Conservation (phyloP, 2,329 filamentous ascomycete species). For the Trichoderma arundinaceum region DNA sequence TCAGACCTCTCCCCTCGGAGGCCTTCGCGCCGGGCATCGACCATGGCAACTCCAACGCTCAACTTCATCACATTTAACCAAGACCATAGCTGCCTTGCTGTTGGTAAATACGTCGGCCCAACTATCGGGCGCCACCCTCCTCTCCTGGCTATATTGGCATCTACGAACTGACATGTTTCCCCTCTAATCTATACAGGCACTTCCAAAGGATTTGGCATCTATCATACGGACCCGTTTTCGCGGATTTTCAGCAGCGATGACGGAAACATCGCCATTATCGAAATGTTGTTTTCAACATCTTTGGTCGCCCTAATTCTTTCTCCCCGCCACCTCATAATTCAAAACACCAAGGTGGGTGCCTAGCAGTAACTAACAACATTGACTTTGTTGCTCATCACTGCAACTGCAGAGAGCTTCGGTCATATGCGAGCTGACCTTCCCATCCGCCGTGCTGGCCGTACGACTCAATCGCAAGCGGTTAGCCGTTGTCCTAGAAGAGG, state of each 20-base stretch:
- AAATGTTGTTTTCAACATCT: conserved; percentile 99
- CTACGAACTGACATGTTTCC: neutral
- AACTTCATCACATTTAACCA: conserved; percentile 99
- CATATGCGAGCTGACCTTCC: conserved; percentile 98
- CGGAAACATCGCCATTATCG: conserved; percentile 92
- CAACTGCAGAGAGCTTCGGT: conserved; percentile 67
- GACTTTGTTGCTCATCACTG: conserved; percentile 21
- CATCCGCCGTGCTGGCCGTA: conserved; percentile 92
- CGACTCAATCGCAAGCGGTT: conserved; percentile 93
- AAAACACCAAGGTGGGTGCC: conserved; percentile 85
- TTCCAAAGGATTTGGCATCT: conserved; percentile 92
- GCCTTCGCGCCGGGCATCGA: conserved; percentile 36
- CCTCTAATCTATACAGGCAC: conserved; percentile 65
- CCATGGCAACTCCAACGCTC: conserved; percentile 74
- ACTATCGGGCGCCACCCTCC: neutral
- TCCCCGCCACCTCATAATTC: conserved; percentile 89
- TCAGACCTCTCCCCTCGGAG: neutral
- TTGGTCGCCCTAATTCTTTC: conserved; percentile 92
- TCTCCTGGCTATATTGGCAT: neutral
- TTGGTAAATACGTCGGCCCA: conserved; percentile 66
- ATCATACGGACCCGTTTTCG: conserved; percentile 93
- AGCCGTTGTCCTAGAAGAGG: conserved; percentile 90
- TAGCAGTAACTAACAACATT: neutral
- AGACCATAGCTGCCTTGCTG: conserved; percentile 95
- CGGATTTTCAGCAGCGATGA: conserved; percentile 95